Base-by-base conservation (phyloP, 177 flowering plant species). In the Vitis hybrid region DNA sequence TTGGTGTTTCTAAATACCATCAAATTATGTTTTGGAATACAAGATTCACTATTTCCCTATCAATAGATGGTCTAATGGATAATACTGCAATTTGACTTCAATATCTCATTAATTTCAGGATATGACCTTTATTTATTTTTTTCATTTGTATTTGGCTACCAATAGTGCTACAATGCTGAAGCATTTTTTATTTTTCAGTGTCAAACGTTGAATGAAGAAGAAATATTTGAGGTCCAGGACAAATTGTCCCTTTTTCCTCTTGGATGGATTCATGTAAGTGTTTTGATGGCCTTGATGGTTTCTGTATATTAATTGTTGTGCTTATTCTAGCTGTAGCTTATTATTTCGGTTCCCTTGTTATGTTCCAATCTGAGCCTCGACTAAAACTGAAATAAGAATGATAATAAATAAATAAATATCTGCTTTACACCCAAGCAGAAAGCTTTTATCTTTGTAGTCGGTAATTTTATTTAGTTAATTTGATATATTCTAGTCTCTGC, bases 181-280 rank as follows among this genome's bases (percentile, higher is more conserved):
- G 7, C 7, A 56, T 64, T 32, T 60, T 69, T 32, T 71, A 9
- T 49, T 77, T 19, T 78, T 52, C 89, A 94, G 98, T 94, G 98
- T 76, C 89, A 87, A 66, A 90, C 99, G 19, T 71, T 85, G 74
- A 95, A 91, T 79, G 98, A 95, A 76, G 99, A 93, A 82, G 99
- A 95, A 72, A 88, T 95, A 56, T 95, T 89, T 81, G 99, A 95
- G 56, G 86, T 86, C 78, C 99, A 95, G 75, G 99, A 95, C 85
- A 88, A 77, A 62, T 78, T 79, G 19, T 90, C 98, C 11, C 99
- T 95, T 72, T 91, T 94, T 54, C 94, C 92, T 54, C 90, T 95
- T 74, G 99, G 99, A 2, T 95, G 99, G 99, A 95, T 95, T 73
- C 99, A 95, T 79, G 99, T 93, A 79, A 93, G 99, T 87, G 6